Evolutionary conservation across 345 rosid genomes (phyloP).

Genomic region (Gossypium arboreum): DNA sequence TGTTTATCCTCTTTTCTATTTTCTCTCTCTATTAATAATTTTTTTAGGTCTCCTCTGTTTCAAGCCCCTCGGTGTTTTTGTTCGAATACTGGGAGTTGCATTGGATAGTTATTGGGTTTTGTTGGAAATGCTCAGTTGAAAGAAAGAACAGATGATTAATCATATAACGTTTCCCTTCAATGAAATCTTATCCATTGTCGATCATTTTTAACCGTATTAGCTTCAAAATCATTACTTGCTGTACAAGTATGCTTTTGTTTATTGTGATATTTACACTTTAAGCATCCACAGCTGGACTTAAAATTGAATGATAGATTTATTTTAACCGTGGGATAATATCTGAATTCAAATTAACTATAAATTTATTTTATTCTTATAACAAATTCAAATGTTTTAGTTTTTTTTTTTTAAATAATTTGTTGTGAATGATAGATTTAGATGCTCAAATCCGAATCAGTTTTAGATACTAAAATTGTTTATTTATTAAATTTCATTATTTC

Average conservation of each 20-base stretch:
- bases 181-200: slow-evolving; percentile 45
- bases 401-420: too few relatives aligned
- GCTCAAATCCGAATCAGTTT: too few relatives aligned
- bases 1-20: background rate
- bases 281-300: background rate
- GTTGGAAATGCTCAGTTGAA: background rate
- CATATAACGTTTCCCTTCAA: slow-evolving; percentile 42
- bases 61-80: background rate
- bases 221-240: background rate
- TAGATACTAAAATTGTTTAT: too few relatives aligned
- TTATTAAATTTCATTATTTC: too few relatives aligned
- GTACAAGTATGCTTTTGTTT: background rate
- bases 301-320: background rate
- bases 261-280: background rate
- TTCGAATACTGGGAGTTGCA: background rate
- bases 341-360: too few relatives aligned
- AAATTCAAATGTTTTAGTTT: too few relatives aligned
- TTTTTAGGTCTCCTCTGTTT: background rate
- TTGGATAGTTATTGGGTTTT: background rate
- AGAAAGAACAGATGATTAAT: background rate
- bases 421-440: too few relatives aligned
- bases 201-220: slow-evolving; percentile 49
- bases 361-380: too few relatives aligned
- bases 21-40: background rate
- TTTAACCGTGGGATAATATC: too few relatives aligned